Conservation (phyloP, 1,139 yeast species). For the Oligophagozyma castellii region DNA sequence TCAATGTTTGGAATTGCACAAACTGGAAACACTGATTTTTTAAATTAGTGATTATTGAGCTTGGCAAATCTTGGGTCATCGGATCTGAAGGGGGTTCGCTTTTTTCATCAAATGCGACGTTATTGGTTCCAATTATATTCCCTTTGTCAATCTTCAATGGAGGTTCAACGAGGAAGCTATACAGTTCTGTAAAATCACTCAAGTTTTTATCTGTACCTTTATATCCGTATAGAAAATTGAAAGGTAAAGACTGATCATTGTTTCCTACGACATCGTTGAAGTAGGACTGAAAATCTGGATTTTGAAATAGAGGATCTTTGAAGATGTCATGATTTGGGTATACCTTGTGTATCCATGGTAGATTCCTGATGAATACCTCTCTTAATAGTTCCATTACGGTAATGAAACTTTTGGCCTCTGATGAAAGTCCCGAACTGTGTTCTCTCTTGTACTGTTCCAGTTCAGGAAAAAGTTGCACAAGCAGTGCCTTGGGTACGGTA, state of each 20-base stretch:
- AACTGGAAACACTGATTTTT: slow-evolving; percentile 14
- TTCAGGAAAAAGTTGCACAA: slow-evolving; percentile 20
- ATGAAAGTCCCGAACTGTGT: slow-evolving; percentile 6
- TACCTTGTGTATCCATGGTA: slow-evolving; percentile 17
- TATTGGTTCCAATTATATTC: background rate
- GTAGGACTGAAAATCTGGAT: slow-evolving; percentile 14
- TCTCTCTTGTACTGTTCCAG: slow-evolving; percentile 14
- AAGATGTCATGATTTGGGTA: slow-evolving; percentile 23
- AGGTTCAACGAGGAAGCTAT: slow-evolving; percentile 1
- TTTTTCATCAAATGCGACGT: background rate
- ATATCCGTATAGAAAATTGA: background rate
- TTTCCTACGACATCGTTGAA: slow-evolving; percentile 7
- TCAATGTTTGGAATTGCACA: slow-evolving; percentile 18
- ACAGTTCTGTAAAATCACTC: background rate
- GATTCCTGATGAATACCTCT: slow-evolving; percentile 11
- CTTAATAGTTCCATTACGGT: slow-evolving; percentile 15
- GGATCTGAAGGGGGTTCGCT: background rate
- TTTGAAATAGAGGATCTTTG: slow-evolving; percentile 10
- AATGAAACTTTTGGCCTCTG: slow-evolving; percentile 11
- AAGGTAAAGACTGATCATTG: background rate
- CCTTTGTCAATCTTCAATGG: background rate
- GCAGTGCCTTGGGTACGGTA: slow-evolving; percentile 7
- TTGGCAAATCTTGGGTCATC: background rate
- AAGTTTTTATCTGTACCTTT: background rate
- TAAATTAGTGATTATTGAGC: slow-evolving; percentile 2